These are phyloP conservation scores for Penicillium polonicum DNA, from an alignment of 2,329 filamentous ascomycete genomes.

Conservation along the genomic window DNA sequence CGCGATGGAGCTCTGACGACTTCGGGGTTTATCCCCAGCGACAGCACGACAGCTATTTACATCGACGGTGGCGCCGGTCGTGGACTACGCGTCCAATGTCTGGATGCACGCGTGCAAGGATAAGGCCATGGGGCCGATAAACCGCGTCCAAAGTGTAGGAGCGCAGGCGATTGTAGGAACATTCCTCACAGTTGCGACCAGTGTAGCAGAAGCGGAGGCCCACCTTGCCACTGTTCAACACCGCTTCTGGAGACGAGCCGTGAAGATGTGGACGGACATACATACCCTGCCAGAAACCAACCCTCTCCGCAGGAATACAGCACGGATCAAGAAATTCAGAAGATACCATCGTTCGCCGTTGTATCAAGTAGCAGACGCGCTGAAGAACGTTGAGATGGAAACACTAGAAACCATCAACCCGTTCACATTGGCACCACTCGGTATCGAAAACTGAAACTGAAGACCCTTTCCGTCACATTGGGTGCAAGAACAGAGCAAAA, in stretches of 20 bases:
- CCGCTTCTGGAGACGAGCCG: constrained; percentile 16
- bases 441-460: too few species aligned
- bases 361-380: not conserved
- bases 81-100: constrained; percentile 27
- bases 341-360: too few species aligned
- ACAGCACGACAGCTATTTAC: constrained; percentile 17
- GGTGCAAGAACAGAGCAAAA: too few species aligned
- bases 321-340: constrained; percentile 3
- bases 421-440: too few species aligned
- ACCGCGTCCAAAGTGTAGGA: constrained; percentile 22
- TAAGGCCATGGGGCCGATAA: constrained; percentile 13
- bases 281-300: constrained; percentile 12
- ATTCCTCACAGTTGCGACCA: constrained; percentile 22
- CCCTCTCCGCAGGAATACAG: constrained; percentile 9
- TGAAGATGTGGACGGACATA: constrained; percentile 18
- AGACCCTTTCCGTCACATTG: too few species aligned
- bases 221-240: constrained; percentile 12
- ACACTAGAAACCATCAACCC: too few species aligned
- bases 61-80: constrained; percentile 22
- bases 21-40: constrained; percentile 11
- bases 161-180: constrained; percentile 23
- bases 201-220: constrained; percentile 23
- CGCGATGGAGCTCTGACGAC: constrained; percentile 12
- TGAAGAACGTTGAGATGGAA: not conserved
- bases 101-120: constrained; percentile 22